These are phyloP conservation scores for Cyberlindnera mycetangii DNA, from an alignment of 805 yeast species.

Conservation along the genomic window DNA sequence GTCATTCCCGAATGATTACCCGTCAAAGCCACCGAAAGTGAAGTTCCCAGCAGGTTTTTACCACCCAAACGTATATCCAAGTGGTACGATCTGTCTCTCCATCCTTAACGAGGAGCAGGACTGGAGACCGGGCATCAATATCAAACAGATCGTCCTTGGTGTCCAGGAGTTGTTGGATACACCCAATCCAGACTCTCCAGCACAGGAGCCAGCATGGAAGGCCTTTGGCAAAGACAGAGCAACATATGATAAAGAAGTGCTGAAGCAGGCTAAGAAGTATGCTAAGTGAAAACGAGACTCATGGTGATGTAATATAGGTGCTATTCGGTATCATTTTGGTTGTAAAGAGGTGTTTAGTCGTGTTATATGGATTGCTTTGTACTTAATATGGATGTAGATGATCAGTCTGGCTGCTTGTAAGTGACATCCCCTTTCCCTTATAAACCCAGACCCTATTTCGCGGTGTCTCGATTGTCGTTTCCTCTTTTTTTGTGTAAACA, in stretches of 20 bases:
- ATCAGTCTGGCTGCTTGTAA: too few relatives aligned
- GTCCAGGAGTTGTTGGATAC: slow-evolving; percentile 85
- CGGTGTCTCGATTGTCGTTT: too few relatives aligned
- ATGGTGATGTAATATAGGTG: neutral
- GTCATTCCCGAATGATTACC: slow-evolving; percentile 85
- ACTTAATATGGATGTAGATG: too few relatives aligned
- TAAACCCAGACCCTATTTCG: too few relatives aligned
- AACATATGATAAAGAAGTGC: slow-evolving; percentile 71
- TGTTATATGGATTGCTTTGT: too few relatives aligned
- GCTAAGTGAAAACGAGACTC: slow-evolving; percentile 38
- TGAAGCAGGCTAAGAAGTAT: slow-evolving; percentile 76
- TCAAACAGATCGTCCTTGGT: slow-evolving; percentile 86
- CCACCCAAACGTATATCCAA: slow-evolving; percentile 97
- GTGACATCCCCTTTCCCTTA: too few relatives aligned
- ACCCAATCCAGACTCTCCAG: slow-evolving; percentile 95
- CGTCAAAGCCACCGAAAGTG: slow-evolving; percentile 95
- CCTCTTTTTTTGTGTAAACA: neutral
- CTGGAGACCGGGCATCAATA: slow-evolving; percentile 96
- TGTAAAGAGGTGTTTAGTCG: too few relatives aligned
- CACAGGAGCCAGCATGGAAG: slow-evolving; percentile 96
- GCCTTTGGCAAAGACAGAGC: slow-evolving; percentile 69
- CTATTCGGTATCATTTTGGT: too few relatives aligned
- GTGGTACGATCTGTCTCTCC: slow-evolving; percentile 93
- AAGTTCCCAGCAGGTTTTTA: slow-evolving; percentile 86
- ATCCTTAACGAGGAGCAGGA: slow-evolving; percentile 93